Base-by-base conservation (phyloP, 257 asterid genomes). In the Asclepias syriaca region DNA sequence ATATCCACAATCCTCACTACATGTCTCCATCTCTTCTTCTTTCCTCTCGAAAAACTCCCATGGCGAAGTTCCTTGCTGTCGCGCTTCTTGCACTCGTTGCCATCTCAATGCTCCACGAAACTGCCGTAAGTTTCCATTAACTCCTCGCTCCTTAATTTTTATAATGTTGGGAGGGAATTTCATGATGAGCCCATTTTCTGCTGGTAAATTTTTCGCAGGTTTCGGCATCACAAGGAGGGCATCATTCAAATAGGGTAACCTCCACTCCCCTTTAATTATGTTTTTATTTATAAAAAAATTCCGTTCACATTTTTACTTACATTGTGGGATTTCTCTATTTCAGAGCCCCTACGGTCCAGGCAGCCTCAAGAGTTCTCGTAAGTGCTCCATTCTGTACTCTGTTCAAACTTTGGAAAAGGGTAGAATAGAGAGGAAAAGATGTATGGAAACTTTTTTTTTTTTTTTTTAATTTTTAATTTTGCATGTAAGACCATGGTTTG, bases 281-380 rank as follows among this genome's bases (percentile, higher is more conserved):
- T 55, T 13, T 43, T 11, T 13, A 5, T 4, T 53, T 73, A 8
- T 5, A 34, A 3, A 34, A 34, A 34, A 8, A 8, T 27, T 65
- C 18, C 40, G 19, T 58, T 4, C 24, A 32, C 39, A 11, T 32
- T 18, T 6, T 32, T 70, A 54, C 77, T 77, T 18, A 72, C 63
- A 67, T 72, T 39, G 27, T 29, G 43, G 3, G 27, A 9, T 40
- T 66, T 50, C 40, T 11, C 50, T 48, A 32, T 40, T 16, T 27
- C 80, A 80, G 83, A 72, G 51, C 18, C 43, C 50, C 15, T 53
- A 78, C 55, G 89, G 89, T 11, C 77, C 89, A 8, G 89, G 88
- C 40, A 87, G 89, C 71, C 66, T 87, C 60, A 81, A 70, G 73
- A 68, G 74, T 67, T 79, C 1, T 68, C 88, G 96, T 89, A 73